These are phyloP conservation scores for Penicillium sp. DNA, from an alignment of 2,329 filamentous ascomycete species.

Conservation along the genomic window DNA sequence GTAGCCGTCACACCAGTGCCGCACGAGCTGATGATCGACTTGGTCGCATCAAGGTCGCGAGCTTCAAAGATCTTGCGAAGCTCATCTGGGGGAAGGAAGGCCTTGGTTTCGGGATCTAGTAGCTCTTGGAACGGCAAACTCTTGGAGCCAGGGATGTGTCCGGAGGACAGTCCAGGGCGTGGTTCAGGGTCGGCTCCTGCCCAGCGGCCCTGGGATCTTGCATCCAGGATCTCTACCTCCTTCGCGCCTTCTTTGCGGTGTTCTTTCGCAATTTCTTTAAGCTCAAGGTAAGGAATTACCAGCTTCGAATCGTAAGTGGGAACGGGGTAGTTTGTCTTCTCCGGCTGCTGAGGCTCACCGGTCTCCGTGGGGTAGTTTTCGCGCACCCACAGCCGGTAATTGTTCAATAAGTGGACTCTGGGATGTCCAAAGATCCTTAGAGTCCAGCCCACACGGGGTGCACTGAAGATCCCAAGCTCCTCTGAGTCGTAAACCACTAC, in stretches of 20 bases:
- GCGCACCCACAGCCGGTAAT: constrained; percentile 92
- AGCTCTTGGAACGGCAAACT: constrained; percentile 80
- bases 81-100: constrained; percentile 73
- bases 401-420: constrained; percentile 89
- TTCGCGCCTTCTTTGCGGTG: constrained; percentile 81
- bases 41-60: constrained; percentile 78
- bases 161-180: constrained; percentile 80
- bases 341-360: constrained; percentile 56
- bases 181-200: constrained; percentile 84
- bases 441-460: constrained; percentile 93
- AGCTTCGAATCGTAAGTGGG: constrained; percentile 65
- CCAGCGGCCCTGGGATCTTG: constrained; percentile 78
- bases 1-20: constrained; percentile 94
- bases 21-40: constrained; percentile 85
- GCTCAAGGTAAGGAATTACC: constrained; percentile 81
- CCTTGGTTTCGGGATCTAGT: constrained; percentile 81
- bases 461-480: constrained; percentile 91
- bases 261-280: constrained; percentile 76
- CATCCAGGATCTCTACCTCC: constrained; percentile 87
- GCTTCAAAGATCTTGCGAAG: constrained; percentile 75
- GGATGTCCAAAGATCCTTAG: constrained; percentile 86
- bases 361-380: constrained; percentile 80
- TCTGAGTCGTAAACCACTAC: constrained; percentile 94
- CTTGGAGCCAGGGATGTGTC: constrained; percentile 88
- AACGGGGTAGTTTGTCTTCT: constrained; percentile 52